A percentile compares a stretch with the other conserved stretches of the same genome.
phyloP scores from a whole-genome alignment of 176 grass and related monocot species.

The Tillandsia leiboldiana region DNA sequence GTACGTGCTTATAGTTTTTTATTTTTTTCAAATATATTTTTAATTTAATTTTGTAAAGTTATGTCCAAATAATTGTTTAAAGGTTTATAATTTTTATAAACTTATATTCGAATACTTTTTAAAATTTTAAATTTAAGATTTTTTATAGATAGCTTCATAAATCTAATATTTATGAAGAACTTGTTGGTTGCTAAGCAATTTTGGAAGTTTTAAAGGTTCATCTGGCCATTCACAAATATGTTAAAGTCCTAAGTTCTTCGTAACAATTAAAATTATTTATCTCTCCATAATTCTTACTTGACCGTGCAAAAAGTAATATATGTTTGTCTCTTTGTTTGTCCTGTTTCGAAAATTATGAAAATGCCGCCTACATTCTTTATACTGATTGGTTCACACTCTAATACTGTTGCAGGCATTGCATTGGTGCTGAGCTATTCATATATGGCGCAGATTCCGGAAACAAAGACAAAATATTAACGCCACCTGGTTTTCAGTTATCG shows the following conservation, averaged over 20 bases:
- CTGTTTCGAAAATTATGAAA: not conserved
- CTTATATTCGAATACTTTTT: too few species aligned
- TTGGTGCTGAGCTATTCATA: constrained; percentile 65
- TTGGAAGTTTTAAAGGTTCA: not conserved
- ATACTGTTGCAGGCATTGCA: constrained; percentile 52
- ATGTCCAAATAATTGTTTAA: too few species aligned
- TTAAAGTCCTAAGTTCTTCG: too few species aligned
- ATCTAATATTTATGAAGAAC: not conserved
- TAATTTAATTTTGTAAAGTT: too few species aligned
- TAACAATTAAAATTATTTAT: not conserved
- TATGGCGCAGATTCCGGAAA: constrained; percentile 34
- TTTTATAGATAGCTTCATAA: not conserved
- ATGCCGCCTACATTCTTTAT: not conserved
- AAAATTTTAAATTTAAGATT: constrained; percentile 1
- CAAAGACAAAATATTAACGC: constrained; percentile 33
- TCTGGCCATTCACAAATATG: not conserved
- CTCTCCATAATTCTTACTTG: not conserved
- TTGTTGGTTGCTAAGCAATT: not conserved
- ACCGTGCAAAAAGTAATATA: not conserved
- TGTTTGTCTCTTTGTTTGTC: not conserved
- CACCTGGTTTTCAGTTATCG: constrained; percentile 46
- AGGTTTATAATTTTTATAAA: too few species aligned
- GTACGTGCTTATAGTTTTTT: too few species aligned
- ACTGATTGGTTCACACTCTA: not conserved
- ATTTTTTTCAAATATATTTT: too few species aligned